A percentile compares a stretch with the other conserved stretches of the same genome.
Conservation (phyloP, 768 basidiomycete species). For the Arthromyces matolae region DNA sequence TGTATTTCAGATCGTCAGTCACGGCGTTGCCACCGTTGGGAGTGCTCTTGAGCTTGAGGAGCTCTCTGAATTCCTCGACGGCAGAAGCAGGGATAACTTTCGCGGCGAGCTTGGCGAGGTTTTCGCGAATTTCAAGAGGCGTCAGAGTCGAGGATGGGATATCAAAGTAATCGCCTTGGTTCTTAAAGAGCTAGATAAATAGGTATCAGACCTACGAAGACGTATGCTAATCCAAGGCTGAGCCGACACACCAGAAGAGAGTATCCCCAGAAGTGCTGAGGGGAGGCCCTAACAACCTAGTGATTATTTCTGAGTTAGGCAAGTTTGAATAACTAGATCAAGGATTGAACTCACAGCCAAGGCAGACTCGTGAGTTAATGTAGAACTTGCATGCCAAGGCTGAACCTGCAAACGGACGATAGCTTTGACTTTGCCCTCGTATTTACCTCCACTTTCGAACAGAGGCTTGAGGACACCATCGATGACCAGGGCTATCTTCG, state of each 20-base stretch:
- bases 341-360: slow-evolving; percentile 70
- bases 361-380: slow-evolving; percentile 75
- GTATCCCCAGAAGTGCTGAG: slow-evolving; percentile 79
- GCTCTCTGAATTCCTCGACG: slow-evolving; percentile 53
- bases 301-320: too few species aligned
- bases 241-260: slow-evolving; percentile 51
- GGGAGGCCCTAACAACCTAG: slow-evolving; percentile 66
- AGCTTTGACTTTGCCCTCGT: slow-evolving; percentile 69
- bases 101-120: slow-evolving; percentile 58
- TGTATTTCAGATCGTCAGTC: slow-evolving; percentile 86
- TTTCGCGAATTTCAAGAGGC: slow-evolving; percentile 68
- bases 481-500: slow-evolving; percentile 57
- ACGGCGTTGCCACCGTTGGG: slow-evolving; percentile 82
- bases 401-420: slow-evolving; percentile 72
- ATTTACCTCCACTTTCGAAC: slow-evolving; percentile 54
- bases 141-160: slow-evolving; percentile 64
- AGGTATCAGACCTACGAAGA: background rate
- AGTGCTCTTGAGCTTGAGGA: slow-evolving; percentile 54
- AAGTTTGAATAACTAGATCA: too few species aligned
- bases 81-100: slow-evolving; percentile 48
- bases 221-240: background rate
- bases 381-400: slow-evolving; percentile 79
- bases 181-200: slow-evolving; percentile 60
- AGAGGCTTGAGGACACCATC: slow-evolving; percentile 59
- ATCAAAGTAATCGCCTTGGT: slow-evolving; percentile 79